Evolutionary conservation across 2,329 filamentous ascomycete genomes (phyloP).

Genomic region (Blumeria hordei): DNA sequence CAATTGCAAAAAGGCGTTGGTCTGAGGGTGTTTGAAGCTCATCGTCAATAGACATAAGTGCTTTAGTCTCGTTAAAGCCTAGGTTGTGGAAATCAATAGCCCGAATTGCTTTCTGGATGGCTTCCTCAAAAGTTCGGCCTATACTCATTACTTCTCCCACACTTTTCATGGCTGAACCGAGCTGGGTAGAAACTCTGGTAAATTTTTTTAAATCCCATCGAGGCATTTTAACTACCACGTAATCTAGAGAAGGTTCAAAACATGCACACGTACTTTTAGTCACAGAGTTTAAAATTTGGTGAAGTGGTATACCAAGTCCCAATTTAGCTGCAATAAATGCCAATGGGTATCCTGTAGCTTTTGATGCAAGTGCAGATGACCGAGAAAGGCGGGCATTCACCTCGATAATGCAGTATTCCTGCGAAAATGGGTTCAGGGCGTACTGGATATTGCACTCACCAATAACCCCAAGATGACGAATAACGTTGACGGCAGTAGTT

Average conservation of each 20-base stretch:
- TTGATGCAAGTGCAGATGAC: slow-evolving; percentile 86
- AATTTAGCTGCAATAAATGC: slow-evolving; percentile 95
- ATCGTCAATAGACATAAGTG: slow-evolving; percentile 84
- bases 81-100: slow-evolving; percentile 88
- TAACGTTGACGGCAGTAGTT: slow-evolving; percentile 90
- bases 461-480: slow-evolving; percentile 87
- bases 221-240: slow-evolving; percentile 96
- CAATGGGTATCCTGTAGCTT: slow-evolving; percentile 87
- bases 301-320: slow-evolving; percentile 78
- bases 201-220: slow-evolving; percentile 99
- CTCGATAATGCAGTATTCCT: slow-evolving; percentile 97
- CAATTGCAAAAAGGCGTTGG: slow-evolving; percentile 89
- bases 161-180: slow-evolving; percentile 98
- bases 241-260: slow-evolving; percentile 95
- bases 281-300: slow-evolving; percentile 89
- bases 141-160: slow-evolving; percentile 99
- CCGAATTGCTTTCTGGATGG: slow-evolving; percentile 93
- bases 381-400: slow-evolving; percentile 91
- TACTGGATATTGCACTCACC: slow-evolving; percentile 99
- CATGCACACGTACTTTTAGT: slow-evolving; percentile 91
- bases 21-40: slow-evolving; percentile 95
- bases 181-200: slow-evolving; percentile 79
- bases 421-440: slow-evolving; percentile 80
- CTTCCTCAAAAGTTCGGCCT: slow-evolving; percentile 88
- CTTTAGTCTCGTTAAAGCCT: slow-evolving; percentile 77